Base-by-base conservation (phyloP, 2,329 filamentous ascomycete species). In the Cercospora janseana region DNA sequence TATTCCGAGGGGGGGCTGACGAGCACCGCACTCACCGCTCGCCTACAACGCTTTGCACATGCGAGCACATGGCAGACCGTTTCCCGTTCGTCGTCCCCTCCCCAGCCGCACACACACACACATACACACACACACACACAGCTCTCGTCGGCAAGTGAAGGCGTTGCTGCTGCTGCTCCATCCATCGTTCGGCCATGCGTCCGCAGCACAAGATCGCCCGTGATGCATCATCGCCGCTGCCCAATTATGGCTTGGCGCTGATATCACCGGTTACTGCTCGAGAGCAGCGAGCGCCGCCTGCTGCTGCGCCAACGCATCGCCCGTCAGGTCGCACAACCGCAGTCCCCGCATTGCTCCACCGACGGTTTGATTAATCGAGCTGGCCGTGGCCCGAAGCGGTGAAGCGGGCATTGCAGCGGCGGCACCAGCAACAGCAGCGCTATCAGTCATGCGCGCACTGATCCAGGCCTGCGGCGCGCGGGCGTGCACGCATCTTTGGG, bases 91-190 rank as follows among this genome's bases (percentile, higher is more conserved):
- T 41, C 18, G 20, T 16, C 18, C 24, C 6, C 24, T 41, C 21
- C 20, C 38, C 20, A 31, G 28, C 4, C 28, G 28, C 28, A n/a
- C n/a, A n/a, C n/a, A n/a, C n/a, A n/a, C n/a, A n/a, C n/a, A n/a
- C n/a, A n/a, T n/a, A n/a, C n/a, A n/a, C n/a, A n/a, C n/a, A n/a
- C n/a, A n/a, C n/a, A n/a, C n/a, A n/a, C n/a, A n/a, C n/a, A n/a
- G n/a, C n/a, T n/a, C n/a, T n/a, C n/a, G n/a, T 23, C 41, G 41
- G 41, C 41, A 44, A 44, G 41, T 44, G 41, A 44, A 44, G 41
- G 41, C 21, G 15, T 8, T 13, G 13, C 12, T 10, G 10, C 10
- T n/a, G 31, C 31, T 16, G 31, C 31, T 18, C 27, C 27, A 29
- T 23, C 15, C 26, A 44, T 18, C 41, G 28, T 21, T 21, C 41